These are phyloP conservation scores for Hortiboletus campestris DNA, from an alignment of 768 basidiomycete genomes.

Conservation along the genomic window DNA sequence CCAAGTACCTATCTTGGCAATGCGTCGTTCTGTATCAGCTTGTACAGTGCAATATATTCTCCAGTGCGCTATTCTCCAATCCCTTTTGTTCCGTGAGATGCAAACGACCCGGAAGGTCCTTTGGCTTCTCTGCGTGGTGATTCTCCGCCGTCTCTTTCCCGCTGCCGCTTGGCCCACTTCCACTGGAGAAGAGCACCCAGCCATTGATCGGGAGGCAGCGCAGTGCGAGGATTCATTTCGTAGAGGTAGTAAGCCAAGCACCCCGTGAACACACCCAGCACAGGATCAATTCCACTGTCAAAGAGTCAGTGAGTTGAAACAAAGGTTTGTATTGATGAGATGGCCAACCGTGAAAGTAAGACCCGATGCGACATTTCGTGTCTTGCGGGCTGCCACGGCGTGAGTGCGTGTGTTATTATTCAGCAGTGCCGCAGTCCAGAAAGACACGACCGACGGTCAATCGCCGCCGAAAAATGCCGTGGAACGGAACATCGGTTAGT, in stretches of 20 bases:
- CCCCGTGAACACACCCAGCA: slow-evolving; percentile 78
- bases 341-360: slow-evolving; percentile 33
- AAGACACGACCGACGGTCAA: slow-evolving; percentile 5
- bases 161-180: slow-evolving; percentile 56
- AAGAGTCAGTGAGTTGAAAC: slow-evolving; percentile 4
- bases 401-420: background rate
- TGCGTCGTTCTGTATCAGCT: too few relatives aligned
- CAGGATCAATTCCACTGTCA: slow-evolving; percentile 61
- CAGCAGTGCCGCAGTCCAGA: background rate
- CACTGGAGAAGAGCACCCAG: slow-evolving; percentile 56
- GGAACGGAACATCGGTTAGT: slow-evolving; percentile 28
- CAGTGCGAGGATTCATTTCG: slow-evolving; percentile 77
- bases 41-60: too few relatives aligned
- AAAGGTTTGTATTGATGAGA: background rate
- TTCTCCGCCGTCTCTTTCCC: slow-evolving; percentile 6
- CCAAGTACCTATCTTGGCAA: background rate
- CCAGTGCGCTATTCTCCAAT: background rate
- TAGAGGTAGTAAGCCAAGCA: slow-evolving; percentile 75
- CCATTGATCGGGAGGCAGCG: slow-evolving; percentile 52
- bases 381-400: background rate
- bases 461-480: slow-evolving; percentile 27
- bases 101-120: background rate
- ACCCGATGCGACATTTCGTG: slow-evolving; percentile 42
- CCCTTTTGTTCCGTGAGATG: background rate
- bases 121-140: background rate